A percentile compares a stretch with the other conserved stretches of the same genome.
phyloP scores from a whole-genome alignment of 1,284 basidiomycete genomes.

The Mycena sp. region DNA sequence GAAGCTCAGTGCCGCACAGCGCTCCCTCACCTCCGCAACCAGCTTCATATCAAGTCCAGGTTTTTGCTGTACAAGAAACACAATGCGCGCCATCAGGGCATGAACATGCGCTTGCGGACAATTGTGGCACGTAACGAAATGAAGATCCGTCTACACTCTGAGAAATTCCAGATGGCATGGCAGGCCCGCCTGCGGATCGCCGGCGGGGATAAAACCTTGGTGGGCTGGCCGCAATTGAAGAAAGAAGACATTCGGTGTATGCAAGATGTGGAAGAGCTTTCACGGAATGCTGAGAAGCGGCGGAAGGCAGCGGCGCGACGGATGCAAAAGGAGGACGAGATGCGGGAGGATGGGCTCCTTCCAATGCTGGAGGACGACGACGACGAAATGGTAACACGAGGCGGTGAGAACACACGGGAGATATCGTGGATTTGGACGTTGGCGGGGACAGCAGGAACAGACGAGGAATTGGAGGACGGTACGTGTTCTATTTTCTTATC shows the following conservation, averaged over 20 bases:
- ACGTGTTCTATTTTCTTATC: no score
- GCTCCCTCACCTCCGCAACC: slow-evolving; percentile 10
- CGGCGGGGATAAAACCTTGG: not conserved
- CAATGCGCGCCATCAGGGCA: slow-evolving; percentile 15
- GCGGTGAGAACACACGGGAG: slow-evolving; percentile 15
- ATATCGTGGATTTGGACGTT: slow-evolving; percentile 35
- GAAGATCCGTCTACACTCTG: slow-evolving; percentile 23
- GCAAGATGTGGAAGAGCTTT: slow-evolving; percentile 16
- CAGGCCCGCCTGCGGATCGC: not conserved
- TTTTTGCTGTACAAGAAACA: slow-evolving; percentile 18
- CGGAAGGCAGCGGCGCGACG: not conserved
- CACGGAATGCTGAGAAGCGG: slow-evolving; percentile 1
- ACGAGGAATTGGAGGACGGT: slow-evolving; percentile 33
- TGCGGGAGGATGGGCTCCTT: not conserved
- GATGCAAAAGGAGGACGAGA: not conserved
- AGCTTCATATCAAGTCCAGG: slow-evolving; percentile 18
- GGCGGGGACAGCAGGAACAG: slow-evolving; percentile 22
- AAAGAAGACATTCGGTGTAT: slow-evolving; percentile 22
- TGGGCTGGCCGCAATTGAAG: slow-evolving; percentile 17
- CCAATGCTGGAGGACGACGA: not conserved
- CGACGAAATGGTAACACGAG: not conserved
- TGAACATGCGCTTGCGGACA: slow-evolving; percentile 18
- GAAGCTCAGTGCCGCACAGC: slow-evolving; percentile 13
- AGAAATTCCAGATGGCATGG: slow-evolving; percentile 22
- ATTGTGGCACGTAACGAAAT: slow-evolving; percentile 18